Evolutionary conservation across 2,329 filamentous ascomycete genomes (phyloP).

Genomic region (Alternaria tenuissima): DNA sequence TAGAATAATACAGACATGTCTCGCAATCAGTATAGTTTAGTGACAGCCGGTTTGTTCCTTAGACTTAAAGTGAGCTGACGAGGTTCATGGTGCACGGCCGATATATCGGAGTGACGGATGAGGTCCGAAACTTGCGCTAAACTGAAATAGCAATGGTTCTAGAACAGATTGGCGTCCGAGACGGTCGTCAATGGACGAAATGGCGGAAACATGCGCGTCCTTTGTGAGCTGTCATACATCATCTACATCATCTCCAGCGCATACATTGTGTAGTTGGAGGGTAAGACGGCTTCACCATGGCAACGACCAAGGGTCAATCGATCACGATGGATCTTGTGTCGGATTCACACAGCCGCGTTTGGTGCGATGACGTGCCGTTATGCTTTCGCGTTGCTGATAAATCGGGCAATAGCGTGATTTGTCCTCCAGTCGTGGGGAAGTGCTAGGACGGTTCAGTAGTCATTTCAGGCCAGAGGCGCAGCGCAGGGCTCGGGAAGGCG

Average conservation of each 20-base stretch:
- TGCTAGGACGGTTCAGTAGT: slow-evolving; percentile 6
- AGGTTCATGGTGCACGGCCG: slow-evolving; percentile 4
- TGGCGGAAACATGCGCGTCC: slow-evolving; percentile 4
- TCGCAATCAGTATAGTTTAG: neutral
- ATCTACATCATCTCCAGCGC: neutral
- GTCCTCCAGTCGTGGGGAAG: slow-evolving; percentile 27
- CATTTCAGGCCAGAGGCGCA: neutral
- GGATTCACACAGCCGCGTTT: neutral
- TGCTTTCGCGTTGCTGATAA: slow-evolving; percentile 38
- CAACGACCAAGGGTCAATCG: neutral
- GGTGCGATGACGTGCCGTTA: slow-evolving; percentile 25
- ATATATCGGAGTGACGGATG: slow-evolving; percentile 5
- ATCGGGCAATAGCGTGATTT: slow-evolving; percentile 23
- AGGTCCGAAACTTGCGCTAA: slow-evolving; percentile 1
- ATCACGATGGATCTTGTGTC: neutral
- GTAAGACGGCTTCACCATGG: neutral
- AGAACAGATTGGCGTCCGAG: slow-evolving; percentile 9
- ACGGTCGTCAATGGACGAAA: slow-evolving; percentile 6
- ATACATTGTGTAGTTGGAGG: neutral
- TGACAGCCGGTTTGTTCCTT: neutral
- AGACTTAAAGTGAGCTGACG: neutral
- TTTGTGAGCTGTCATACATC: neutral
- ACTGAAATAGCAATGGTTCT: neutral
- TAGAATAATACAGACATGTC: slow-evolving; percentile 7
- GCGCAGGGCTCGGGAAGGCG: slow-evolving; percentile 4